A percentile compares a stretch with the other conserved stretches of the same genome.
These are phyloP conservation scores for Penicillium sp. DNA, from an alignment of 2,329 filamentous ascomycete genomes.

Conservation along the genomic window DNA sequence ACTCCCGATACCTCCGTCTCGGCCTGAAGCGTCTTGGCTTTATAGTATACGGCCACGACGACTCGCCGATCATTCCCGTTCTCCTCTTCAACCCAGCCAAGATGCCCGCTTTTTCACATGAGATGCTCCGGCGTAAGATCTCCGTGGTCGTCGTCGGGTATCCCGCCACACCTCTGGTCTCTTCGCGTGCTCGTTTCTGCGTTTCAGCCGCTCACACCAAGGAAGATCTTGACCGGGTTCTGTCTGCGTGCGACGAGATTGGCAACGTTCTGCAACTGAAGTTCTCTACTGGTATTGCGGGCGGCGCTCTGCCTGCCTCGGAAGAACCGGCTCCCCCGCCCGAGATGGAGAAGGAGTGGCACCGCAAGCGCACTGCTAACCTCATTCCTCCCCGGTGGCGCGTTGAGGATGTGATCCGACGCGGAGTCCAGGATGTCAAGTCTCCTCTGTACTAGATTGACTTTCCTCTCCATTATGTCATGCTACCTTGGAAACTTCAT, in stretches of 20 bases:
- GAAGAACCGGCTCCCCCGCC: constrained; percentile 61
- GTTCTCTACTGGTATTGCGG: constrained; percentile 93
- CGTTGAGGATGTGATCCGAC: constrained; percentile 68
- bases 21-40: constrained; percentile 94
- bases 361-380: constrained; percentile 51
- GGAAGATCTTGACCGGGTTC: constrained; percentile 87
- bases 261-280: constrained; percentile 91
- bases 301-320: constrained; percentile 73
- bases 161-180: constrained; percentile 91
- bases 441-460: constrained; percentile 59
- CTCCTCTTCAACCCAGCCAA: constrained; percentile 98
- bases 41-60: constrained; percentile 96
- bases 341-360: constrained; percentile 69
- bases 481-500: constrained; percentile 12
- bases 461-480: constrained; percentile 14
- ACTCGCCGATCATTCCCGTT: constrained; percentile 93
- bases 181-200: constrained; percentile 91
- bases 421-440: constrained; percentile 74
- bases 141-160: constrained; percentile 97
- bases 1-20: constrained; percentile 95
- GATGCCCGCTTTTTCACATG: constrained; percentile 96
- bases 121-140: constrained; percentile 97
- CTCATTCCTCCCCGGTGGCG: constrained; percentile 72
- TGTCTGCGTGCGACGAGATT: constrained; percentile 87
- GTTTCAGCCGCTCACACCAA: constrained; percentile 96